Conservation (phyloP, 768 basidiomycete genomes). For the Mycena sanguinolenta region DNA sequence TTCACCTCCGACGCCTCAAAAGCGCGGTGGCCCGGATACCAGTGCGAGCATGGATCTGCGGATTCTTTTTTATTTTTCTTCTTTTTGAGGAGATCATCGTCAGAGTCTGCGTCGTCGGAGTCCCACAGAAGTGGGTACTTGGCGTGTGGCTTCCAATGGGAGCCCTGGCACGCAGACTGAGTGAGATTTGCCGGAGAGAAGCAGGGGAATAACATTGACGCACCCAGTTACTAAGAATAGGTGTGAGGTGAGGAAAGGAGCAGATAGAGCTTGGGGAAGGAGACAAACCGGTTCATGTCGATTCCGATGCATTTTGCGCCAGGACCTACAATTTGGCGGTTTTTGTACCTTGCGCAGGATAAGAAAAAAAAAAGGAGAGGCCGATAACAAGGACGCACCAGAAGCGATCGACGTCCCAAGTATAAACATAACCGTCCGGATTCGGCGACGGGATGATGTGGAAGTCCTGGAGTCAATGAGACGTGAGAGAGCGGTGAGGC, state of each 20-base stretch:
- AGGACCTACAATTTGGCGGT: constrained; percentile 67
- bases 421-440: constrained; percentile 82
- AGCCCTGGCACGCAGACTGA: constrained; percentile 61
- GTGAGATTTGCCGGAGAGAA: neutral
- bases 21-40: constrained; percentile 80
- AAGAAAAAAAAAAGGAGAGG: neutral
- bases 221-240: constrained; percentile 72
- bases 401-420: constrained; percentile 77
- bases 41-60: constrained; percentile 76
- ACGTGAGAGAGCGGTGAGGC: constrained; percentile 10
- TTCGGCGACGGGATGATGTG: constrained; percentile 77
- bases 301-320: constrained; percentile 72
- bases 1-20: constrained; percentile 86
- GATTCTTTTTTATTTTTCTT: constrained; percentile 42
- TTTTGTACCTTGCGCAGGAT: constrained; percentile 70
- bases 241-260: neutral
- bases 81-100: constrained; percentile 32
- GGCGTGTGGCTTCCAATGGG: constrained; percentile 71
- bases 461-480: constrained; percentile 58
- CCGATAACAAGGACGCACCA: constrained; percentile 61
- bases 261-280: neutral
- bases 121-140: constrained; percentile 29
- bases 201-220: constrained; percentile 20
- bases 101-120: constrained; percentile 24
- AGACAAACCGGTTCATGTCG: constrained; percentile 82